Base-by-base conservation (phyloP, 441 rosid species). In the Populus trichocarpa region DNA sequence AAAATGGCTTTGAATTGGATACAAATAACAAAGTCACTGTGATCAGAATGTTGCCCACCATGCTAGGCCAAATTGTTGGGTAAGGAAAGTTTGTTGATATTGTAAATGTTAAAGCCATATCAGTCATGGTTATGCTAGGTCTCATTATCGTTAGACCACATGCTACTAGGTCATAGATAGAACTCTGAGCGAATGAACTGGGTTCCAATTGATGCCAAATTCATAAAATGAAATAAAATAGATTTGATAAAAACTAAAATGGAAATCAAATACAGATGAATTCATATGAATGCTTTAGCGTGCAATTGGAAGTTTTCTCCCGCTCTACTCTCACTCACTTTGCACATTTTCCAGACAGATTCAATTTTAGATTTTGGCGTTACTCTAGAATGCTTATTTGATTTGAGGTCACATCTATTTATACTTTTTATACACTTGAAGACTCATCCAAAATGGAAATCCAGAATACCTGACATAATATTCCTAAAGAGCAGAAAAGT, bases 51-150 rank as follows among this genome's bases (percentile, higher is more conserved):
- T 59, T 57, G n/a, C 69, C 22, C 46, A 33, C 5, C 73, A 69
- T 25, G 69, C 67, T 50, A 66, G 70, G 69, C 50, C 57, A 20
- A 78, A 35, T 78, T 78, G 63, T 18, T 73, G 26, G 70, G 40
- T 64, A 9, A 22, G 38, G 16, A 33, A 30, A 33, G 71, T 68
- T 18, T 32, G n/a, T 18, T 35, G 23, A 3, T 20, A 68, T 61
- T 23, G 11, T 61, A 9, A 61, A 61, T 61, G 66, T 22, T 61
- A 22, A 22, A 61, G 28, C 3, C 6, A 22, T 61, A 1, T 61
- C 28, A 22, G 28, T 22, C 14, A 1, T 9, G 26, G 22, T 61
- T 61, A 22, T 9, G 66, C 66, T 61, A 61, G 66, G 66, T 59
- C 66, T 22, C 12, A 23, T 61, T 61, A 22, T 61, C 2, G 13